A percentile compares a stretch with the other conserved stretches of the same genome.
phyloP scores from a whole-genome alignment of 306 rosid species.

The Castanea sativa region DNA sequence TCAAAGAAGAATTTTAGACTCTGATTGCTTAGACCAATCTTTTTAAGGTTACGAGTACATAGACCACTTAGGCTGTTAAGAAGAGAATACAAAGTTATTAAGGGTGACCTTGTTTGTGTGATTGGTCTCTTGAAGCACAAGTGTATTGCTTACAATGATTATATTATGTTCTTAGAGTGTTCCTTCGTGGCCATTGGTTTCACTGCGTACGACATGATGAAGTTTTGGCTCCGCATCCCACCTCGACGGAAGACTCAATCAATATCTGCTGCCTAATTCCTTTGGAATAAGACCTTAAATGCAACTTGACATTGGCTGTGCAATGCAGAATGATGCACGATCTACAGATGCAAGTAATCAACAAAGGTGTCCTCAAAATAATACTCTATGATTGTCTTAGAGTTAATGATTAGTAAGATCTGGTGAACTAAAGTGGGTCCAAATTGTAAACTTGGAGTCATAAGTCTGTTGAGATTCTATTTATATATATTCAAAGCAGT shows the following conservation, averaged over 20 bases:
- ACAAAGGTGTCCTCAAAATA: no score
- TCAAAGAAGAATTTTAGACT: neutral
- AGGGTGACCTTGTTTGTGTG: neutral
- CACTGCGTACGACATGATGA: conserved; percentile 77
- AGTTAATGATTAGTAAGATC: no score
- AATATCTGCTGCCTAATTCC: conserved; percentile 37
- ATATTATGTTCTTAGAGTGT: conserved; percentile 43
- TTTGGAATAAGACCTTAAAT: neutral
- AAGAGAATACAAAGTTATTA: neutral
- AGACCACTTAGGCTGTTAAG: neutral
- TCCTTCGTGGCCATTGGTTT: conserved; percentile 83
- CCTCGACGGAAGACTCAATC: conserved; percentile 67
- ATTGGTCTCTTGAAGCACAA: neutral
- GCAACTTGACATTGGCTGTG: neutral
- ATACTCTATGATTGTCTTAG: no score
- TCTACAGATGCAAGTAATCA: no score
- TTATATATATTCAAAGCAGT: no score
- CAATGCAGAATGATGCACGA: neutral
- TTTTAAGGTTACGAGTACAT: neutral
- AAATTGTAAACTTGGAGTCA: no score
- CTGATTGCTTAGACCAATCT: neutral
- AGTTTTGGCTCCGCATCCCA: conserved; percentile 72
- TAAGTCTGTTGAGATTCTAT: no score
- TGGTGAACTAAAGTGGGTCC: no score
- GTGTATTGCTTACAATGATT: neutral